Evolutionary conservation across 768 basidiomycete species (phyloP), one percentile per base, ranked within the genome.

Genomic region (Lentinula guzmanii): DNA sequence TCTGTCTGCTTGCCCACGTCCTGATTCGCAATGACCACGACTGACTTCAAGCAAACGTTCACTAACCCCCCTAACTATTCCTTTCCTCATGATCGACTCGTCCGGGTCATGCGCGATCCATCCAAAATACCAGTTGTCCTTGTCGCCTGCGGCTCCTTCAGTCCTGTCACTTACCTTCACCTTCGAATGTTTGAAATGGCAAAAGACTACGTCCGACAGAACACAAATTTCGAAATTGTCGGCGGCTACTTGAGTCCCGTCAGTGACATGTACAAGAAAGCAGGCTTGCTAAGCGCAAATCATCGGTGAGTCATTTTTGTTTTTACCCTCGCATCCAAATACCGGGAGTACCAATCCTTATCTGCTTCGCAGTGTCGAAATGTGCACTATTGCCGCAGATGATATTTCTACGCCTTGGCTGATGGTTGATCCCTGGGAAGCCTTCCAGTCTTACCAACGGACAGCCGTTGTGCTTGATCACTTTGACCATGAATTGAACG

Each of bases 131-230:
- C 94, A n/a, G 76, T 97, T 66, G 91, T 95, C 60, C 87, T 97
- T 64, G 93, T 99, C 62, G 97, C 94, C 51, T 99, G 97, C 70
- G 97, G 96, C 33, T 96, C 93, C 60, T 98, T 98, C 84, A 95
- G 93, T 68, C 96, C 96, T 10, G 90, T 97, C 64, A 97, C 95
- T n/a, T 96, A 95, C 70, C 89, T 96, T 56, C 95, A 97, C 70
- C 85, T 98, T 64, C 91, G 97, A 66, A 98, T 99, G 95, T 99
- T 98, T 75, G 97, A 98, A 72, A 98, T 99, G 97, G 97, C 96
- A 60, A 91, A 90, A 76, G 97, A 98, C 79, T 95, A 94, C 69
- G 86, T 91, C 58, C 86, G 93, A 56, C 91, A 94, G 68, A 93
- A 95, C 73, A 94, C 93, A 52, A 79, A 91, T 65, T 97, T 92